Evolutionary conservation across 2,329 filamentous ascomycete species (phyloP).

Genomic region (Ascochyta fabae): DNA sequence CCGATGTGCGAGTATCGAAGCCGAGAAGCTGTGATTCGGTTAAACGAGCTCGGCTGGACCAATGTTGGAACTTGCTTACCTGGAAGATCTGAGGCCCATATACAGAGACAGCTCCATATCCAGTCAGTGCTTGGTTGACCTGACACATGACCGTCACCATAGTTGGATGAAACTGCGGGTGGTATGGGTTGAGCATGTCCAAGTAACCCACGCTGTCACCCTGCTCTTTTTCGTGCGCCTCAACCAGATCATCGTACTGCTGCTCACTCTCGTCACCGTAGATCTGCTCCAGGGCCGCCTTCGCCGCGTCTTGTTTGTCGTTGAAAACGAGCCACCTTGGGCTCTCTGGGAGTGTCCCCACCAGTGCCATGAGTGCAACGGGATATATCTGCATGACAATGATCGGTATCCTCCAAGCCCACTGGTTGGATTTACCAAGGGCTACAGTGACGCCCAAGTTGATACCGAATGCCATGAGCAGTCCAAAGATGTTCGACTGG

Average conservation of each 20-base stretch:
- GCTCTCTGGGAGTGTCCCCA: slow-evolving; percentile 62
- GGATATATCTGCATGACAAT: slow-evolving; percentile 68
- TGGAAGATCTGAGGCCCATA: slow-evolving; percentile 70
- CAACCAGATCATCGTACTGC: slow-evolving; percentile 58
- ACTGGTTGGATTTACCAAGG: slow-evolving; percentile 63
- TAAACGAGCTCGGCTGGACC: neutral
- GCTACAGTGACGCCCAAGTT: slow-evolving; percentile 62
- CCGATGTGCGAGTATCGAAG: slow-evolving; percentile 58
- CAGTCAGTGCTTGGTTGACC: slow-evolving; percentile 65
- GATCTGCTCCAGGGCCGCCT: slow-evolving; percentile 56
- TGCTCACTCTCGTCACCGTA: slow-evolving; percentile 59
- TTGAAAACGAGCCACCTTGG: slow-evolving; percentile 65
- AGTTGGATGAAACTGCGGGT: slow-evolving; percentile 66
- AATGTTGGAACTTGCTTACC: slow-evolving; percentile 20
- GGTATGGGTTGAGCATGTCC: slow-evolving; percentile 64
- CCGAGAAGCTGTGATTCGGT: slow-evolving; percentile 58
- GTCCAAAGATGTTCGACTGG: slow-evolving; percentile 68
- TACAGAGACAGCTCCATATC: slow-evolving; percentile 66
- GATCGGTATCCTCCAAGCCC: slow-evolving; percentile 68
- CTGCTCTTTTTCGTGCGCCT: slow-evolving; percentile 59
- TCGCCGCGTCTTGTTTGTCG: slow-evolving; percentile 58
- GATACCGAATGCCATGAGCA: slow-evolving; percentile 66
- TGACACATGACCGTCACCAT: slow-evolving; percentile 68
- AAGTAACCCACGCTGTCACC: slow-evolving; percentile 58
- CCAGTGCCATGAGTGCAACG: slow-evolving; percentile 59